Base-by-base conservation (phyloP, 106 monocot genomes). In the Allium cepa region DNA sequence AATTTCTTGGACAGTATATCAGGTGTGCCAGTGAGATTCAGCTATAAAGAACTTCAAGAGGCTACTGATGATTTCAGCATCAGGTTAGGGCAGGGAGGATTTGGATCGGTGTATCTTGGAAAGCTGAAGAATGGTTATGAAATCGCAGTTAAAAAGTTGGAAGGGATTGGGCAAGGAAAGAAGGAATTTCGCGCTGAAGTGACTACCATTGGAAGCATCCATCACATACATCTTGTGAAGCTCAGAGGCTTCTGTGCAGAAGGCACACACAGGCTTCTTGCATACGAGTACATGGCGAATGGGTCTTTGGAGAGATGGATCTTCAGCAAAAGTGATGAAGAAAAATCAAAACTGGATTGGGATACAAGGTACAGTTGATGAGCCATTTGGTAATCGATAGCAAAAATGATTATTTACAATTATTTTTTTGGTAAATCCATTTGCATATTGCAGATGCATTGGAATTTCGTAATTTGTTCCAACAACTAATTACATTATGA, bases 81-180 rank as follows among this genome's bases (percentile, higher is more conserved):
- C 22, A 85, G 81, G 72, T 79, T 93, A 0, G 93, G 93, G 13
- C 78, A 83, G 56, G 93, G 93, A 7, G 93, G 88, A 1, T 93
- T 93, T 55, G 93, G 93, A 15, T 83, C 93, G 0, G 88, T 93
- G 12, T 93, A 93, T 69, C 74, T 81, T 1, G 90, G 94, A 10
- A 82, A 66, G 50, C 82, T 90, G 22, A 69, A 68, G 0, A 83
- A 94, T 46, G 87, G 85, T 2, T 74, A 72, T 50, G 64, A 61
- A 3, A 57, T 91, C 10, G 84, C 88, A 26, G 82, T 85, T 15
- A 88, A 84, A 74, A 74, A 79, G 50, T 10, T 85, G 26, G 88
- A 85, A 51, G 69, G 79, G 15, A 84, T 88, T 12, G 88, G 88
- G 1, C 88, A 88, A 67, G 84, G 84, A 6, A 81, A 82, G 73